phyloP scores from a whole-genome alignment of 495 filamentous ascomycete species.

The Chaetomium fimeti region DNA sequence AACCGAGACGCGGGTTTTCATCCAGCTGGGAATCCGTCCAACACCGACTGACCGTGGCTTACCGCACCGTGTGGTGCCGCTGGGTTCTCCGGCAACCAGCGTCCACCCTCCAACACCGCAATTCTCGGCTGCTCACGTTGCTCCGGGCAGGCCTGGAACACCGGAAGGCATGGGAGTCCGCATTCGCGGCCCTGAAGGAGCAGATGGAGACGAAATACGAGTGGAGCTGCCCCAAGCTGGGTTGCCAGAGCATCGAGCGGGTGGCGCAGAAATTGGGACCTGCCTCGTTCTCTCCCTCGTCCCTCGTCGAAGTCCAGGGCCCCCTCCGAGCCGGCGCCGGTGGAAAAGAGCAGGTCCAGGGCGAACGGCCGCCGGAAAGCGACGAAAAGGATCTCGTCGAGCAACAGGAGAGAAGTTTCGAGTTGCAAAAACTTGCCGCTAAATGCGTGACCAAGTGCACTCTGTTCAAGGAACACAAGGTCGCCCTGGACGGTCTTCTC shows the following conservation, averaged over 20 bases:
- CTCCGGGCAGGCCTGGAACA: too few species aligned
- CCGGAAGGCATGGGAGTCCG: too few species aligned
- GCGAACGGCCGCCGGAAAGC: neutral
- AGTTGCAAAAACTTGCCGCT: neutral
- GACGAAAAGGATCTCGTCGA: neutral
- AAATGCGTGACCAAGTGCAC: neutral
- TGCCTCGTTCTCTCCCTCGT: neutral
- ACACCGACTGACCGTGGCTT: neutral
- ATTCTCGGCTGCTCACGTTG: neutral
- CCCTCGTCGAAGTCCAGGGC: neutral
- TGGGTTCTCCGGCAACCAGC: neutral
- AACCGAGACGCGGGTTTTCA: neutral
- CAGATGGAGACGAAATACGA: too few species aligned
- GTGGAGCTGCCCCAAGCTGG: neutral
- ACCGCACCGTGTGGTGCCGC: neutral
- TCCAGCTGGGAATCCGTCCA: neutral
- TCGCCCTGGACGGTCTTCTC: neutral
- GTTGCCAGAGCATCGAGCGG: neutral
- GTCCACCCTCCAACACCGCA: neutral
- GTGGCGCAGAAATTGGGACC: neutral
- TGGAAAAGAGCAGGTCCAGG: neutral
- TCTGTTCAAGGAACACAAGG: neutral
- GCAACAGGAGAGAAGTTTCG: neutral
- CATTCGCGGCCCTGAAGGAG: too few species aligned
- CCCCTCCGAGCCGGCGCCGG: neutral